Conservation (phyloP, 225 moss, liverwort and hornwort species). For the Ulota crispa region DNA sequence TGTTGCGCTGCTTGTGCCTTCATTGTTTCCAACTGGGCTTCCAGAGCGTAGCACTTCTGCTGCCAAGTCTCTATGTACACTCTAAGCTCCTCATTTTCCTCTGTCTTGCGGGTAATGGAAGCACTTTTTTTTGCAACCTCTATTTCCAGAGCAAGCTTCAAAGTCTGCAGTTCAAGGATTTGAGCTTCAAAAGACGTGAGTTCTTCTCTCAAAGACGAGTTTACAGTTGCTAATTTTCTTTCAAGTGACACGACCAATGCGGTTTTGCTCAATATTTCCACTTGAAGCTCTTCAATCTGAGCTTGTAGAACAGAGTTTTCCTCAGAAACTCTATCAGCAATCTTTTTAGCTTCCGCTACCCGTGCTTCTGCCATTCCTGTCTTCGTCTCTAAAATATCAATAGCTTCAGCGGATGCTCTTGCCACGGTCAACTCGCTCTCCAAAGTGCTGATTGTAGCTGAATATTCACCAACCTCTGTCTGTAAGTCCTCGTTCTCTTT, state of each 20-base stretch:
- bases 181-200: constrained; percentile 9
- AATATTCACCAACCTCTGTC: neutral
- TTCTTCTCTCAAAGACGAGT: constrained; percentile 12
- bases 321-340: neutral
- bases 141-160: constrained; percentile 13
- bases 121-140: constrained; percentile 9
- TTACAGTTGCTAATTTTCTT: constrained; percentile 13
- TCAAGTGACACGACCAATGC: constrained; percentile 16
- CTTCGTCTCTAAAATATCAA: constrained; percentile 14
- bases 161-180: constrained; percentile 21
- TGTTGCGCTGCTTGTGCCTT: constrained; percentile 16
- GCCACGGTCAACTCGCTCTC: constrained; percentile 23
- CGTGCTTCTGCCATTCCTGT: constrained; percentile 18
- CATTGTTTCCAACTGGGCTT: constrained; percentile 19
- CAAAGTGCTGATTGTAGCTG: neutral
- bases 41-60: constrained; percentile 16
- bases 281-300: constrained; percentile 11
- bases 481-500: constrained; percentile 11
- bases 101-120: constrained; percentile 5
- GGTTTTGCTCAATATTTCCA: constrained; percentile 13
- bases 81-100: constrained; percentile 19
- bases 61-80: constrained; percentile 29
- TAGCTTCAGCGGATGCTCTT: constrained; percentile 7
- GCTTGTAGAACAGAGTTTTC: constrained; percentile 17
- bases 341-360: neutral